Evolutionary conservation across 2,329 filamentous ascomycete genomes (phyloP), one percentile per base, ranked within the genome.

Genomic region (Cladobotryum mycophilum): DNA sequence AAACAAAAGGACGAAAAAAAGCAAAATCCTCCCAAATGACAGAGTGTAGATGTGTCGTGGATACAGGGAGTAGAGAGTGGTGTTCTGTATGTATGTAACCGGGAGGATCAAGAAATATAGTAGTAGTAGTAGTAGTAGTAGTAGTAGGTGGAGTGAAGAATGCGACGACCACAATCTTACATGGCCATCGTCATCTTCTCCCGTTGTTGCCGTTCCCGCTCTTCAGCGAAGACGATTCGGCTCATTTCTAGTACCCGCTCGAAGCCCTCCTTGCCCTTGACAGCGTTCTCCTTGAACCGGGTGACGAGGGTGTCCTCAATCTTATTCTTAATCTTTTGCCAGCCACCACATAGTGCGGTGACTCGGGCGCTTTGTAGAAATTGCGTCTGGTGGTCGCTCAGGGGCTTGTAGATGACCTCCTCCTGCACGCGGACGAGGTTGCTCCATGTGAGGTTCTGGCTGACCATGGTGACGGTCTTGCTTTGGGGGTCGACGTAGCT

Each of bases 381-480:
- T 56, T 86, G 79, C 3, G 93, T 99, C 67, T 79, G 77, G 64
- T 68, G 69, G 67, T 69, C 62, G 47, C 66, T 63, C 42, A 75
- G 62, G 1, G 89, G 90, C 59, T 79, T 78, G 73, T 97, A 97
- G 50, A 87, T 76, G 56, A 96, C 91, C 15, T 92, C 96, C 75
- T 99, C 93, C 67, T 91, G 88, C 42, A 96, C 90, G 64, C 81
- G 89, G 66, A 97, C 78, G 48, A 99, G 80, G 64, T 97, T 95
- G 56, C 84, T 86, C 81, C 84, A 93, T 7, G 93, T 97, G 66
- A 99, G 76, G 72, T 99, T 99, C 67, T 89, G 89, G 58, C 88
- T 93, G 68, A 91, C 90, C 88, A 99, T 96, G 55, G 91, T 97
- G 64, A 99, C 89, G 57, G 88, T 95, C 72, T 91, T 89, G 55